Percentiles rank a stretch among this genome's conserved stretches.
Conservation (phyloP, 495 filamentous ascomycete genomes). For the Aspergillus homomorphus region DNA sequence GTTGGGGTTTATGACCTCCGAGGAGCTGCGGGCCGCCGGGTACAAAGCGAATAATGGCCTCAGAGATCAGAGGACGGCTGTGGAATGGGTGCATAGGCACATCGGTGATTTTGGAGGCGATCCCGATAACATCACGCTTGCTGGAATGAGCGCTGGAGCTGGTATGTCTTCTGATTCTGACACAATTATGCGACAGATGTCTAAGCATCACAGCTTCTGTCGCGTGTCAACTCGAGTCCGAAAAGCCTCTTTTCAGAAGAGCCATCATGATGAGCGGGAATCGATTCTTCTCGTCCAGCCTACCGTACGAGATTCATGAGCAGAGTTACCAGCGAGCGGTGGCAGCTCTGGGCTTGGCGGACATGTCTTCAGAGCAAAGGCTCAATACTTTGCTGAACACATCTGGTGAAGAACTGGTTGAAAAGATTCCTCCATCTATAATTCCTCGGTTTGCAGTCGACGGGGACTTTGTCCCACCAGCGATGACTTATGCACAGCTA, state of each 20-base stretch:
- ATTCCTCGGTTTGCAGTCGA: constrained; percentile 30
- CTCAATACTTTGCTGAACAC: constrained; percentile 32
- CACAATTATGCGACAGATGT: constrained; percentile 1
- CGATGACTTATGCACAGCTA: constrained; percentile 24
- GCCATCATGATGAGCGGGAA: constrained; percentile 40
- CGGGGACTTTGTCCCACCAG: constrained; percentile 31
- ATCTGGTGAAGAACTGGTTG: constrained; percentile 31
- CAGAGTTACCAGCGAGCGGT: constrained; percentile 35
- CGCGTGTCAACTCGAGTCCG: constrained; percentile 38
- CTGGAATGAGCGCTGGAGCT: constrained; percentile 65
- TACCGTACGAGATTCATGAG: constrained; percentile 32
- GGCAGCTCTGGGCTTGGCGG: constrained; percentile 32
- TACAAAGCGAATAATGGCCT: constrained; percentile 36
- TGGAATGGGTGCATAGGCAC: constrained; percentile 36
- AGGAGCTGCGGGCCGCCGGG: constrained; percentile 30
- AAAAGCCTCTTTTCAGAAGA: constrained; percentile 38
- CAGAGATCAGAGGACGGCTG: constrained; percentile 32
- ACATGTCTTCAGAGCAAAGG: constrained; percentile 26
- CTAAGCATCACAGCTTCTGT: constrained; percentile 24
- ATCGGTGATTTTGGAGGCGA: constrained; percentile 61
- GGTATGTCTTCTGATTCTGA: constrained; percentile 23
- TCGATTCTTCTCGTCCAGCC: constrained; percentile 28
- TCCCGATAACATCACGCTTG: constrained; percentile 60
- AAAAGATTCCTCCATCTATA: constrained; percentile 27
- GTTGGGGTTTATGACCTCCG: constrained; percentile 49